Percentiles rank a stretch among this genome's conserved stretches.
phyloP scores from a whole-genome alignment of 2,329 filamentous ascomycete genomes.

The Hypoxylon sp. region DNA sequence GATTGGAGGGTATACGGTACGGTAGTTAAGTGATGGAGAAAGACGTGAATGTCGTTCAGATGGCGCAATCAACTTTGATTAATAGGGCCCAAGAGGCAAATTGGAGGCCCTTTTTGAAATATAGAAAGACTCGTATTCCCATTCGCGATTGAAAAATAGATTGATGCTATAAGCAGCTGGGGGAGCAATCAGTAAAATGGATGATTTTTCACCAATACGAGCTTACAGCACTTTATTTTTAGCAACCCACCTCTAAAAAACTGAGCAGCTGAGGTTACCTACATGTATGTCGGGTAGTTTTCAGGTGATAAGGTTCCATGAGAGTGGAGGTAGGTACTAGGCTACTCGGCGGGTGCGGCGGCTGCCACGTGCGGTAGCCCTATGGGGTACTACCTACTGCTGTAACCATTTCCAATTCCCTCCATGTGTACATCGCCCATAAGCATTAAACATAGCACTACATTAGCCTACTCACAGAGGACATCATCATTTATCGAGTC shows the following conservation, averaged over 20 bases:
- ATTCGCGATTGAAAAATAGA: slow-evolving; percentile 22
- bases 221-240: slow-evolving; percentile 29
- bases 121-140: slow-evolving; percentile 1
- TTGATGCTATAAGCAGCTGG: slow-evolving; percentile 11
- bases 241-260: neutral
- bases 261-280: no score
- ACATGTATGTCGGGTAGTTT: no score
- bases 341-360: no score
- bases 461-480: neutral
- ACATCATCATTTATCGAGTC: neutral
- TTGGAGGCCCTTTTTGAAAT: no score
- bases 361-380: slow-evolving; percentile 32
- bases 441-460: neutral
- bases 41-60: neutral
- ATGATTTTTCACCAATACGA: slow-evolving; percentile 17
- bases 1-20: neutral
- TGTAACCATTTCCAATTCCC: neutral
- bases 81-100: slow-evolving; percentile 9
- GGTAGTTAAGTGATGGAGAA: neutral
- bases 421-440: neutral
- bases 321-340: no score
- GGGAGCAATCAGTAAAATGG: neutral
- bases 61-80: neutral
- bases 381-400: slow-evolving; percentile 11
- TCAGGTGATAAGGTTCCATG: no score